Evolutionary conservation across 2,329 filamentous ascomycete species (phyloP).

Genomic region (Pestalotiopsis sp.): DNA sequence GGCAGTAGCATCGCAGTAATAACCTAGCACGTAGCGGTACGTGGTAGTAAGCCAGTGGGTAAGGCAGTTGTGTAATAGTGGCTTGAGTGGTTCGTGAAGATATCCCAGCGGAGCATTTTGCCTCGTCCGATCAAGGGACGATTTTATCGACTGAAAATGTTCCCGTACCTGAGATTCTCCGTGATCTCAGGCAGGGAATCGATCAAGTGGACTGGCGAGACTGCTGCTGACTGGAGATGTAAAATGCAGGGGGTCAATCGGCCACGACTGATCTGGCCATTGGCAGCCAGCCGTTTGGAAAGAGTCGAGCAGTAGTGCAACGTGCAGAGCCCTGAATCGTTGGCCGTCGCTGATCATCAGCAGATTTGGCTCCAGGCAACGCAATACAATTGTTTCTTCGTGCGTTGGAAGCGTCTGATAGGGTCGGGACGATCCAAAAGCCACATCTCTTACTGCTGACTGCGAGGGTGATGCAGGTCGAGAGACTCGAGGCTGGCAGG

Average conservation of each 20-base stretch:
- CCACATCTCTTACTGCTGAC: background rate
- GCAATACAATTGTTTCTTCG: background rate
- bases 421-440: background rate
- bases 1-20: background rate
- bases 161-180: background rate
- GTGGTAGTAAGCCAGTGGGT: background rate
- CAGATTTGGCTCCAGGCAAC: background rate
- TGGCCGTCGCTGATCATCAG: background rate
- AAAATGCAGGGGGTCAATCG: background rate
- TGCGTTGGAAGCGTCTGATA: background rate
- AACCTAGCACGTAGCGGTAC: background rate
- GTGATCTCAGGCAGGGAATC: background rate
- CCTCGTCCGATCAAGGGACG: background rate
- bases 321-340: slow-evolving; percentile 4
- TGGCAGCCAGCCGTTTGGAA: background rate
- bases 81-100: background rate
- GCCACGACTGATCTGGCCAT: background rate
- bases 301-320: background rate
- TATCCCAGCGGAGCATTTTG: background rate
- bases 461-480: background rate
- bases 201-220: background rate
- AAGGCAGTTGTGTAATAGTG: background rate
- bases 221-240: background rate
- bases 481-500: background rate
- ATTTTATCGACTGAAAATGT: background rate